Base-by-base conservation (phyloP, 2,329 filamentous ascomycete species). In the Aspergillus persii region DNA sequence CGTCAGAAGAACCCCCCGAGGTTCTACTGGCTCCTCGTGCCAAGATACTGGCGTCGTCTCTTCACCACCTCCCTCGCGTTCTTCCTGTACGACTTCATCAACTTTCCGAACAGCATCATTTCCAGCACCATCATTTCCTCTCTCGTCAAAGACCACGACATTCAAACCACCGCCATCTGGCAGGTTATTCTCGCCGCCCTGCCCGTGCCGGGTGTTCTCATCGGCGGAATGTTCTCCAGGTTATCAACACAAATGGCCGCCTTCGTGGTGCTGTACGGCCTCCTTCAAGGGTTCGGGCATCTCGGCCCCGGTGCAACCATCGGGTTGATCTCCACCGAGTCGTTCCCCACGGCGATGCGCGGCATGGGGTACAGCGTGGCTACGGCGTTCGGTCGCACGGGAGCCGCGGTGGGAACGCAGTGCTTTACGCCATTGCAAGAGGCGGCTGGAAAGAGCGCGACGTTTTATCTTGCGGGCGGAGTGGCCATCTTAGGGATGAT, bases 41-140 rank as follows among this genome's bases (percentile, higher is more conserved):
- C 4, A n/a, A 6, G 15, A 41, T 41, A 41, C 56, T 68, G 66
- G 64, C 63, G 66, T 52, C 65, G 64, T 0, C 61, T 73, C 2
- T 56, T 71, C 4, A 72, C 71, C 2, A 75, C 71, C 2, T 74
- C 72, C 2, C 51, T 69, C 3, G 72, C 73, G 0, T 76, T 74
- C 57, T 74, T 75, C 50, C 62, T 76, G 0, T 76, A 75, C 56
- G 73, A 75, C 48, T 75, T 75, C 27, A 70, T 75, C 60, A 76
- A 75, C 50, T 76, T 76, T 48, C 73, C 73, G 0, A 75, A 75
- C 44, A 71, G 67, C 29, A 74, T 75, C 61, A 74, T 76, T 70
- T 71, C 68, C 2, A 68, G 71, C 31, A 69, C 67, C 4, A 76
- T 75, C 44, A 71, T 74, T 49, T 63, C 73, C 39, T 71, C 68